Base-by-base conservation (phyloP, 805 yeast species). In the Saturnispora serradocipensis region DNA sequence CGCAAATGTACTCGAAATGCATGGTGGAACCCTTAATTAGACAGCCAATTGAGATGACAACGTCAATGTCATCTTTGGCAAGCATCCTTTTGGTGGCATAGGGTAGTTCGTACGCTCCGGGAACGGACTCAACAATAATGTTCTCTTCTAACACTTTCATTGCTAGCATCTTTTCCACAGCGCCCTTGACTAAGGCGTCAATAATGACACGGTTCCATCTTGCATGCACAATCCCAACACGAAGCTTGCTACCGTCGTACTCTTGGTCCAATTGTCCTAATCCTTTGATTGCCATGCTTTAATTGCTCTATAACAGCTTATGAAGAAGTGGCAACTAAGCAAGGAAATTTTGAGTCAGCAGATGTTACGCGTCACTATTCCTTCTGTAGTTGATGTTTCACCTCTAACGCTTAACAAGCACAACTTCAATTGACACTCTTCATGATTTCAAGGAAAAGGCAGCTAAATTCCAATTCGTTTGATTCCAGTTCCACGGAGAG, bases 1-100 rank as follows among this genome's bases (percentile, higher is more conserved):
- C 98, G 65, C 96, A 86, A 61, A 93, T 93, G 72, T 91, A 93
- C 71, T 93, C 99, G 66, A 93, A 93, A 72, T 93, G 99, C 96
- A 89, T 89, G 36, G 98, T 93, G 38, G 90, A 82, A 50, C 99
- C 99, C 72, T 93, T 93, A 71, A 93, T 91, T 62, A 93, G 75
- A 38, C 86, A 90, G 52, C 99, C 99, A 60, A 93, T 88, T 50
- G 98, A 90, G 53, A 93, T 87, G 38, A 91, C 78, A 5, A 91
- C 97, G 67, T 93, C 97, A 52, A 85, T 71, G 24, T 67, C 64
- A 53, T 76, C 72, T 54, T 72, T 74, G 18, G 74, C 74, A 42
- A 72, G 68, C 56, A 81, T 69, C 54, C 72, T 71, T 66, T 77
- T 74, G 28, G 88, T 74, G 35, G 88, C 97, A 65, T 73, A 86